A percentile compares a stretch with the other conserved stretches of the same genome.
Evolutionary conservation across 176 grass and related monocot genomes (phyloP).

Genomic region (Lolium multiflorum): DNA sequence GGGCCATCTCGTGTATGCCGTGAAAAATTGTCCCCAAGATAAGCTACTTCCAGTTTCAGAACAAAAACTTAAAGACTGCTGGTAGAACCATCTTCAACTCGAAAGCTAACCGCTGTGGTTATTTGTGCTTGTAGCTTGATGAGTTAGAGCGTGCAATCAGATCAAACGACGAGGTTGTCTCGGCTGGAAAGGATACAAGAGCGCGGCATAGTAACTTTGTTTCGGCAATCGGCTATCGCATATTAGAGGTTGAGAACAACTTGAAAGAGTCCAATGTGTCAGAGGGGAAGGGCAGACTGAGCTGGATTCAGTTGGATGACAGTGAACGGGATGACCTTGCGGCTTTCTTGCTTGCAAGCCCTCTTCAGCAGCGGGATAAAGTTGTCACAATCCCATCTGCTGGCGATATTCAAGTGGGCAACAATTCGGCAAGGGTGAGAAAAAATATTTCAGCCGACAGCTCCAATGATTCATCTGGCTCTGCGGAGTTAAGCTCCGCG

Average conservation of each 20-base stretch:
- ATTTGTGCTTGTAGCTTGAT: constrained; percentile 66
- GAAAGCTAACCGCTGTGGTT: constrained; percentile 23
- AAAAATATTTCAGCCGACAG: constrained; percentile 61
- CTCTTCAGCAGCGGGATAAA: constrained; percentile 47
- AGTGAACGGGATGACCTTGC: constrained; percentile 81
- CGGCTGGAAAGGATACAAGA: constrained; percentile 68
- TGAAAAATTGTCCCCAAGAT: neutral
- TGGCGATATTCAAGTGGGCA: constrained; percentile 45
- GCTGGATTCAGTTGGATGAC: constrained; percentile 79
- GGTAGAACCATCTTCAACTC: neutral
- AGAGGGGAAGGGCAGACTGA: constrained; percentile 45
- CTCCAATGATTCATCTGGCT: constrained; percentile 60
- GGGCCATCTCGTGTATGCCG: neutral
- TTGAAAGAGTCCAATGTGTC: constrained; percentile 62
- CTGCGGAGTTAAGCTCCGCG: constrained; percentile 51
- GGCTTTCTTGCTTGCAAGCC: constrained; percentile 60
- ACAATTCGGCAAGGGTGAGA: constrained; percentile 49
- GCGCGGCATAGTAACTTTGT: constrained; percentile 71
- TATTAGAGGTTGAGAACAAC: constrained; percentile 73
- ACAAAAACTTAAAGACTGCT: neutral
- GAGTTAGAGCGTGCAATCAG: constrained; percentile 70
- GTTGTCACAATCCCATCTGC: constrained; percentile 46
- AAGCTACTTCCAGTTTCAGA: neutral
- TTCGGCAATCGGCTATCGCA: constrained; percentile 65
- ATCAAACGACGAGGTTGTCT: constrained; percentile 56